Evolutionary conservation across 2,329 filamentous ascomycete species (phyloP).

Genomic region (Penicillium hordei): DNA sequence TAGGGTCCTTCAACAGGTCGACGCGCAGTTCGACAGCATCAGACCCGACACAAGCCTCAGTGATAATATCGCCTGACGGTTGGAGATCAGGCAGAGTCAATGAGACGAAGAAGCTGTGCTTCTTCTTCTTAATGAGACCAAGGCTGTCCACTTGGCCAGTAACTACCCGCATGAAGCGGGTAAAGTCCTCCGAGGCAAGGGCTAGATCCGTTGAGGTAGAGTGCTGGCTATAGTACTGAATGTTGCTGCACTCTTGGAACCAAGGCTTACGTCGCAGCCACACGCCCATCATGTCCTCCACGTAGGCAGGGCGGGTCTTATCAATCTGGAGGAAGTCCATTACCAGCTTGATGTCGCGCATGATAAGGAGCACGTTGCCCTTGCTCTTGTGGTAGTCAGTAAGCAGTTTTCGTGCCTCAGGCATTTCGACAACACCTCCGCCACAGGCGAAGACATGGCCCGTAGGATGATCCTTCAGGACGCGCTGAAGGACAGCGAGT

Average conservation of each 20-base stretch:
- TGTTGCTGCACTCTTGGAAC: slow-evolving; percentile 91
- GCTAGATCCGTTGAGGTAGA: slow-evolving; percentile 52
- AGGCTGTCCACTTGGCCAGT: slow-evolving; percentile 60
- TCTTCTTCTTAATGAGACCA: slow-evolving; percentile 60
- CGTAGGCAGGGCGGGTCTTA: slow-evolving; percentile 87
- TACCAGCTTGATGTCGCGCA: slow-evolving; percentile 82
- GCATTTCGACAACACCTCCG: slow-evolving; percentile 85
- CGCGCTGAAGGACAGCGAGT: slow-evolving; percentile 67
- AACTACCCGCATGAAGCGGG: slow-evolving; percentile 68
- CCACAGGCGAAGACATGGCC: slow-evolving; percentile 90
- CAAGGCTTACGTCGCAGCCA: slow-evolving; percentile 86
- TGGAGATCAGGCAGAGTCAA: slow-evolving; percentile 77
- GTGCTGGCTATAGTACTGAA: slow-evolving; percentile 83
- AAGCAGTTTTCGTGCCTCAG: slow-evolving; percentile 74
- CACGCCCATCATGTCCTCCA: slow-evolving; percentile 87
- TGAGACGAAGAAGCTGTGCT: slow-evolving; percentile 87
- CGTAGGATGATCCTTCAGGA: slow-evolving; percentile 70
- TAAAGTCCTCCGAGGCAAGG: slow-evolving; percentile 66
- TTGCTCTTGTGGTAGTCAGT: slow-evolving; percentile 70
- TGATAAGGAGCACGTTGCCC: slow-evolving; percentile 82
- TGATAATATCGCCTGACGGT: slow-evolving; percentile 63
- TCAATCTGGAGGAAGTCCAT: slow-evolving; percentile 86
- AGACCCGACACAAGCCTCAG: slow-evolving; percentile 74
- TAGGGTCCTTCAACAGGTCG: slow-evolving; percentile 77
- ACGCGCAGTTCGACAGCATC: slow-evolving; percentile 95